These are phyloP conservation scores for Elsinoe fawcettii DNA, from an alignment of 2,329 filamentous ascomycete species.

Conservation along the genomic window DNA sequence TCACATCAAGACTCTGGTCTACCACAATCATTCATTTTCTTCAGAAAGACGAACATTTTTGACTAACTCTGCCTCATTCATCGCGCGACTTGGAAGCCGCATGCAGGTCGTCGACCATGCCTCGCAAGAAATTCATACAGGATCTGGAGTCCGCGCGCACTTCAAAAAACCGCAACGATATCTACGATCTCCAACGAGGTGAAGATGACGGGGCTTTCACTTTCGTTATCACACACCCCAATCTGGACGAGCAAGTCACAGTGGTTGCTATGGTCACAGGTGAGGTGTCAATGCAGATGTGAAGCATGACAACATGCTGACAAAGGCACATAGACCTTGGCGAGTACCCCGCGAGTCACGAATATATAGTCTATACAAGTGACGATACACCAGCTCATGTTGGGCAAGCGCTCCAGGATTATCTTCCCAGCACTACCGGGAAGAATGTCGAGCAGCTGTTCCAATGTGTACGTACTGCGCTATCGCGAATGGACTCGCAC, in stretches of 20 bases:
- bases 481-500: constrained; percentile 30
- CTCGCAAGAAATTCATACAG: constrained; percentile 55
- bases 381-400: constrained; percentile 40
- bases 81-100: not conserved
- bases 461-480: constrained; percentile 36
- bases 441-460: constrained; percentile 45
- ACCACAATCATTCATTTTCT: not conserved
- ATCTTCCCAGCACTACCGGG: constrained; percentile 38
- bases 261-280: constrained; percentile 15
- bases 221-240: constrained; percentile 46
- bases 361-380: constrained; percentile 50
- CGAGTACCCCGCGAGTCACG: constrained; percentile 52
- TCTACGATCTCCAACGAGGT: constrained; percentile 52
- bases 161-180: constrained; percentile 29
- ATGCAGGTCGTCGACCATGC: constrained; percentile 43
- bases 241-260: constrained; percentile 6
- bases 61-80: not conserved
- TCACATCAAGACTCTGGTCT: not conserved
- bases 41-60: not conserved
- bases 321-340: constrained; percentile 41
- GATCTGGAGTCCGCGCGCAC: constrained; percentile 44
- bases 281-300: not conserved
- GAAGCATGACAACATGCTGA: not conserved
- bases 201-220: constrained; percentile 66
- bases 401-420: constrained; percentile 36